phyloP scores from a whole-genome alignment of 108 stramenopile genomes.

The Conticribra weissflogii region DNA sequence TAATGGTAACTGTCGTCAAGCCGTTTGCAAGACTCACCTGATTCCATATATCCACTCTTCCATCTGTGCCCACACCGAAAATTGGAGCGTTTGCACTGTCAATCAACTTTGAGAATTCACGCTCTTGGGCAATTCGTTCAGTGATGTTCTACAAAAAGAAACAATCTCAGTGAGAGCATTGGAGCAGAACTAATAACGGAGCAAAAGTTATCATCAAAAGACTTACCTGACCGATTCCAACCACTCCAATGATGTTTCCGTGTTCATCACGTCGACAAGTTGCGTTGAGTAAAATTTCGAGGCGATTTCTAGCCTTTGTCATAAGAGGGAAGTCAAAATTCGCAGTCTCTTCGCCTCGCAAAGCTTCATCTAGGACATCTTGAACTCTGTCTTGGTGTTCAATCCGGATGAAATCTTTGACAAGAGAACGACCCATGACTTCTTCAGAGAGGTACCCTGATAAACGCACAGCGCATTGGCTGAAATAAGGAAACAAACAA shows the following conservation, averaged over 20 bases:
- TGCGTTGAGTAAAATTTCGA: conserved; percentile 62
- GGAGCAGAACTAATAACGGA: too few species aligned
- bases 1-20: neutral
- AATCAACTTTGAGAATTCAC: conserved; percentile 73
- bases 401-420: conserved; percentile 44
- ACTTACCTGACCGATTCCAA: conserved; percentile 65
- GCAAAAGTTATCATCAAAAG: too few species aligned
- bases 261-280: conserved; percentile 70
- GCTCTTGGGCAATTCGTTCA: conserved; percentile 53
- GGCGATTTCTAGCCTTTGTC: conserved; percentile 32
- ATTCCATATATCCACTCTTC: conserved; percentile 83
- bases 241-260: conserved; percentile 64
- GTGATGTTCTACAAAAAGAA: too few species aligned
- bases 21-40: neutral
- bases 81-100: conserved; percentile 86
- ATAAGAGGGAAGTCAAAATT: conserved; percentile 55
- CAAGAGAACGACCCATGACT: conserved; percentile 50
- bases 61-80: conserved; percentile 77
- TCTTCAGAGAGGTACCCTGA: conserved; percentile 35
- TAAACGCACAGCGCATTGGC: conserved; percentile 33
- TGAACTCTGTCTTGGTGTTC: conserved; percentile 46
- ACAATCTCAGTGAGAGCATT: too few species aligned
- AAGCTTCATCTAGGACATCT: conserved; percentile 52
- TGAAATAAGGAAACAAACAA: too few species aligned
- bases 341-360: conserved; percentile 47